Evolutionary conservation across 2,329 filamentous ascomycete species (phyloP), one percentile per base, ranked within the genome.

Genomic region (Metarhizium album): DNA sequence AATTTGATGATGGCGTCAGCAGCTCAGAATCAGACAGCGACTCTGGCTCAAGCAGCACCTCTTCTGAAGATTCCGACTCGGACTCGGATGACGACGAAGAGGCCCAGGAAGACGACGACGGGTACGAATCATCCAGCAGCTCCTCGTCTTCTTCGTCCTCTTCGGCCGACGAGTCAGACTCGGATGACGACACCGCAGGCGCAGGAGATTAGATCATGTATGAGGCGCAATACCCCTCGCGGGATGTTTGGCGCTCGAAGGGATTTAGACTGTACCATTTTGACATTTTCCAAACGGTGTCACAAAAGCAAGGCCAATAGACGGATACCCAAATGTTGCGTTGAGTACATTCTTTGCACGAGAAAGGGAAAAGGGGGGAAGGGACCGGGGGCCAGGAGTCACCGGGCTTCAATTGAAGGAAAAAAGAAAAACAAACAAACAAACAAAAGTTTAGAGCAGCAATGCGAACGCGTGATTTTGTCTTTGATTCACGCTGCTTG

Each of bases 1-100:
- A 68, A n/a, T n/a, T n/a, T 48, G 61, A 69, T 18, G 71, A 74
- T 27, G 70, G 73, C 52, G 65, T 70, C 56, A 70, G 65, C 64
- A 68, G 64, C 46, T 66, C 63, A 4, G 66, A 65, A 42, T 67
- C 63, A 0, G 59, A 63, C 23, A 59, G 54, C 24, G 61, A 61
- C 37, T 64, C 62, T 4, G 61, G 62, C 27, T 62, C 59, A 24
- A 67, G 64, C 59, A 66, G 64, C 57, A 65, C 64, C 58, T 68
- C 65, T 35, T 66, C 64, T 55, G 64, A 49, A 1, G 70, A 70
- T 7, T 70, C 68, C 0, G 68, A 23, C 55, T 65, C 51, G 5
- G 62, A 64, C 4, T 66, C 66, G 14, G 45, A 42, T 6, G 29
- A 60, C 20, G 58, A 60, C 1, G 60, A 60, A 37, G 56, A 54